phyloP scores from a whole-genome alignment of 176 grass and related monocot genomes.

The Elaeis guineensis region DNA sequence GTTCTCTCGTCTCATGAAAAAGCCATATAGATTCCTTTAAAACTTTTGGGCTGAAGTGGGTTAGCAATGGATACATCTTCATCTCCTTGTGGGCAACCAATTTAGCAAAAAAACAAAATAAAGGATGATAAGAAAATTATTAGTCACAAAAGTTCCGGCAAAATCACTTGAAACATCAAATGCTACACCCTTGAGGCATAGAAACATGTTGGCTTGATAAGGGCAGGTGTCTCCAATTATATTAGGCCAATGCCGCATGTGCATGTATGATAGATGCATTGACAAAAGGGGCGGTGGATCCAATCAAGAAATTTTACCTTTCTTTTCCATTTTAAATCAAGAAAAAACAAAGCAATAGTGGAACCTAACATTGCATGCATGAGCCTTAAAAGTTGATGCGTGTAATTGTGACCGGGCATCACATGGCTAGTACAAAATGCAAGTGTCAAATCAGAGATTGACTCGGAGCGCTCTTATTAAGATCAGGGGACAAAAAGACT shows the following conservation, averaged over 20 bases:
- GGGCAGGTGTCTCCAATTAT: constrained; percentile 13
- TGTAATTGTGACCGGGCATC: too few relatives aligned
- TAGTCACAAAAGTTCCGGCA: not conserved
- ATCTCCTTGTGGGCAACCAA: constrained; percentile 20
- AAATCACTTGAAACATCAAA: not conserved
- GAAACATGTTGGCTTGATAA: not conserved
- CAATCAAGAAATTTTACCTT: too few relatives aligned
- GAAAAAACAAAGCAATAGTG: too few relatives aligned
- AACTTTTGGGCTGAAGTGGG: constrained; percentile 16
- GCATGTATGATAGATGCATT: constrained; percentile 6
- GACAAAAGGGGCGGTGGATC: constrained; percentile 1
- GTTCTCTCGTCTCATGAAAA: constrained; percentile 28
- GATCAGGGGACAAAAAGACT: not conserved
- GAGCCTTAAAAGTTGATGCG: too few relatives aligned
- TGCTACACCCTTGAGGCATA: not conserved
- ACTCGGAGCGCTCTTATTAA: constrained; percentile 8
- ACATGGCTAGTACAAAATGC: not conserved
- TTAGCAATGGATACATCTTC: constrained; percentile 20
- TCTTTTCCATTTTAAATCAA: too few relatives aligned
- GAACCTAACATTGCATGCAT: too few relatives aligned
- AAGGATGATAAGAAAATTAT: too few relatives aligned
- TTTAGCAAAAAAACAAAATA: constrained; percentile 8
- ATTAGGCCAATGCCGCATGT: not conserved
- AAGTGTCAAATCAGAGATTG: constrained; percentile 2
- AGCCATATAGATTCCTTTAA: constrained; percentile 16